Percentiles rank a stretch among this genome's conserved stretches.
Conservation (phyloP, 345 rosid genomes). For the Pistacia integerrima region DNA sequence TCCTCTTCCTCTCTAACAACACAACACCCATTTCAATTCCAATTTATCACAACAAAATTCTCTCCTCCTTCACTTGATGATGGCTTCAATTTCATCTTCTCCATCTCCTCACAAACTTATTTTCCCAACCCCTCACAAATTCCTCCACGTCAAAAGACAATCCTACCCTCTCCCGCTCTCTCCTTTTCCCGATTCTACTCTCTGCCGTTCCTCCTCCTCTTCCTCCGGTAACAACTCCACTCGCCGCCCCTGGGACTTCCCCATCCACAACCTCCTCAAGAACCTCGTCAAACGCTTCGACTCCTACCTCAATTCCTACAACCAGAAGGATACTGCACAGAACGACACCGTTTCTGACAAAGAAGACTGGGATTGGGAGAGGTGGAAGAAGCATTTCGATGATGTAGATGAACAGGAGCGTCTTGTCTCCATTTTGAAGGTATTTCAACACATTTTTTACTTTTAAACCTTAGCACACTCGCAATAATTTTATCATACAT, state of each 20-base stretch:
- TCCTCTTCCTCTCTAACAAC: too few relatives aligned
- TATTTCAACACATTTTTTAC: not conserved
- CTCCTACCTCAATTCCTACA: conserved; percentile 39
- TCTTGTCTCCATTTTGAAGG: conserved; percentile 75
- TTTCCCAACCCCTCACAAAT: conserved; percentile 33
- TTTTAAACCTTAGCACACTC: not conserved
- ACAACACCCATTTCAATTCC: not conserved
- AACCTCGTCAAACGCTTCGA: conserved; percentile 57
- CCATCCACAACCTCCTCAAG: conserved; percentile 53
- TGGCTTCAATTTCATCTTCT: conserved; percentile 68
- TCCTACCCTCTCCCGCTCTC: conserved; percentile 38
- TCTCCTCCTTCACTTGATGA: not conserved
- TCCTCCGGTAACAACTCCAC: conserved; percentile 5
- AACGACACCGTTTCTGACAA: conserved; percentile 26
- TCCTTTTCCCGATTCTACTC: conserved; percentile 37
- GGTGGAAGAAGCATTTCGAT: conserved; percentile 85
- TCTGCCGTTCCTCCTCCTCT: conserved; percentile 49
- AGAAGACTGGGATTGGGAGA: conserved; percentile 83
- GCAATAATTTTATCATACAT: too few relatives aligned
- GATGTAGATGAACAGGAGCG: conserved; percentile 81
- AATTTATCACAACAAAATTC: not conserved
- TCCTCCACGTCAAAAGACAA: conserved; percentile 33
- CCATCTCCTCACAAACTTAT: conserved; percentile 45
- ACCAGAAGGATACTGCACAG: not conserved
- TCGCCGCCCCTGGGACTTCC: conserved; percentile 57